Evolutionary conservation across 768 basidiomycete species (phyloP), one percentile per base, ranked within the genome.

Genomic region (Hortiboletus campestris): DNA sequence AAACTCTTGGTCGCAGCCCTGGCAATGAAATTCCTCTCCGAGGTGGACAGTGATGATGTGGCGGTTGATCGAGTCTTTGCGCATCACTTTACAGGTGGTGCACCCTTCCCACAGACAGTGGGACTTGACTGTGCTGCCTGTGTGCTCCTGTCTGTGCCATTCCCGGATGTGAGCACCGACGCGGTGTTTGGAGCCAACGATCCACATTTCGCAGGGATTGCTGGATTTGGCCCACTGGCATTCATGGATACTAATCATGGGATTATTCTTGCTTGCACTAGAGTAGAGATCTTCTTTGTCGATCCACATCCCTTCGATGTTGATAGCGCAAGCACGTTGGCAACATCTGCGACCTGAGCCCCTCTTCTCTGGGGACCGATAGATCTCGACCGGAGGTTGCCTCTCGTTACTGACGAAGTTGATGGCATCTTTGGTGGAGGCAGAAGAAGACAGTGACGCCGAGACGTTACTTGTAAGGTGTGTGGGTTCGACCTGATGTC

Each of bases 21-120:
- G 32, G 34, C 53, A 55, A 10, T 9, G 28, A 31, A 55, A 58
- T 11, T 9, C 11, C 20, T 55, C 53, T 3, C 34, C 12, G 4
- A 55, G 32, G n/a, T 50, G 57, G 41, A 50, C 44, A 2, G 44
- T 55, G 9, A 58, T 16, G 22, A 46, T 19, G 39, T 55, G 57
- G 14, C 48, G 46, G 28, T 35, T 49, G 6, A 50, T 35, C 2
- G 57, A 50, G 35, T 34, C 44, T 4, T 35, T 29, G 0, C 19
- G 14, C 56, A 58, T 50, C 40, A 14, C 7, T 20, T 34, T 56
- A 22, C 20, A 11, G 2, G 11, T 34, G 7, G 11, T 34, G 7
- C 55, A 50, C 11, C 55, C 48, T 2, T 46, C 20, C 56, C 52
- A 54, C 7, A 43, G 32, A 28, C 51, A 25, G 4, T 25, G 4